Evolutionary conservation across 495 filamentous ascomycete species (phyloP).

Genomic region (Annulohypoxylon maeteangense): DNA sequence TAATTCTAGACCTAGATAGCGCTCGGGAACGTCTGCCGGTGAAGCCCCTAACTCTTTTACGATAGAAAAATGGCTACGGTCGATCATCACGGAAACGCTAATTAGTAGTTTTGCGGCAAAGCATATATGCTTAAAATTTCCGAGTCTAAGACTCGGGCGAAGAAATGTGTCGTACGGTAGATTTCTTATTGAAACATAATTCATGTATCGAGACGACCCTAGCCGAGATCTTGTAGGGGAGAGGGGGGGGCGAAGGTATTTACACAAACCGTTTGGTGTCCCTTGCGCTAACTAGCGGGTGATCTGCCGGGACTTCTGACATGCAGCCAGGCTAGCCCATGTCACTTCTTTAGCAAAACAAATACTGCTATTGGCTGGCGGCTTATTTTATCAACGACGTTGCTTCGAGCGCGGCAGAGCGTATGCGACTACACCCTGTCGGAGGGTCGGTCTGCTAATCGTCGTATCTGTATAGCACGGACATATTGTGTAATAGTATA

Average conservation of each 20-base stretch:
- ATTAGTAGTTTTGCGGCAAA: background rate
- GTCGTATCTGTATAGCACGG: background rate
- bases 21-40: background rate
- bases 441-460: background rate
- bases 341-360: background rate
- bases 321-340: background rate
- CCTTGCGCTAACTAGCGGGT: slow-evolving; percentile 4
- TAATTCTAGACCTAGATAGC: background rate
- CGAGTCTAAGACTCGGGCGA: background rate
- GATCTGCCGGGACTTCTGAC: slow-evolving; percentile 11
- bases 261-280: background rate
- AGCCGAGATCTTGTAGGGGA: slow-evolving; percentile 12
- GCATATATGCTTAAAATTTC: background rate
- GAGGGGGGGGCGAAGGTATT: background rate
- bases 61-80: background rate
- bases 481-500: background rate
- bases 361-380: background rate
- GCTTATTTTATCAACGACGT: background rate
- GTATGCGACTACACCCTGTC: background rate
- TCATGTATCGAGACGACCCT: slow-evolving; percentile 11
- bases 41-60: background rate
- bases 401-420: background rate
- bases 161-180: background rate
- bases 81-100: background rate
- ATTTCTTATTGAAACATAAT: background rate